Evolutionary conservation across 108 stramenopile genomes (phyloP), one percentile per base, ranked within the genome.

Genomic region (Bacterosira constricta): DNA sequence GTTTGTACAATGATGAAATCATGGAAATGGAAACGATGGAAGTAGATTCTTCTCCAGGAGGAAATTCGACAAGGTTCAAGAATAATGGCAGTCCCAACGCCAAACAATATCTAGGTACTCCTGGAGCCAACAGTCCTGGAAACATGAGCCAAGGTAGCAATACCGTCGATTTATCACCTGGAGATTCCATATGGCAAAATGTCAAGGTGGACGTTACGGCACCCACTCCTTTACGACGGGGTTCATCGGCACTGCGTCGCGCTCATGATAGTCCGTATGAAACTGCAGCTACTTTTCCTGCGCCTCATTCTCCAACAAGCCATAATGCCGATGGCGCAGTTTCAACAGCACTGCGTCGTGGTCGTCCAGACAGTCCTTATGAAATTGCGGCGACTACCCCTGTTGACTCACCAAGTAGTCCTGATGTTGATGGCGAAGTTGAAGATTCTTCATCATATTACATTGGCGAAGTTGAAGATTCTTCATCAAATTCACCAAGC

Each of bases 1-100:
- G 68, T 26, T 42, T 69, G 31, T 69, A 69, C 44, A n/a, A 49
- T 46, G 69, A 69, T 38, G 69, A 56, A 32, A 56, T 20, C 47
- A 25, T 18, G 47, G 21, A 6, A n/a, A 56, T 56, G 55, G 45
- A 56, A 54, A 23, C 42, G 20, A 56, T 56, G 55, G 45, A 56
- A 54, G 38, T 56, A 26, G 37, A 46, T 45, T 31, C 23, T 15
- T 25, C 38, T 49, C 60, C 12, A 37, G 46, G 58, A 44, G 1
- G 41, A 13, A 70, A n/a, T 7, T n/a, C 53, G 11, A 29, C 30
- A 61, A 41, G 26, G 23, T 31, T 45, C 13, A 38, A 60, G 56
- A 49, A 39, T 10, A 53, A 39, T 38, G 39, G 41, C 54, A 35
- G 53, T 54, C 27, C n/a, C n/a, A n/a, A n/a, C n/a, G n/a, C n/a